Evolutionary conservation across 2,329 filamentous ascomycete species (phyloP).

Genomic region (Mariannaea elegans): DNA sequence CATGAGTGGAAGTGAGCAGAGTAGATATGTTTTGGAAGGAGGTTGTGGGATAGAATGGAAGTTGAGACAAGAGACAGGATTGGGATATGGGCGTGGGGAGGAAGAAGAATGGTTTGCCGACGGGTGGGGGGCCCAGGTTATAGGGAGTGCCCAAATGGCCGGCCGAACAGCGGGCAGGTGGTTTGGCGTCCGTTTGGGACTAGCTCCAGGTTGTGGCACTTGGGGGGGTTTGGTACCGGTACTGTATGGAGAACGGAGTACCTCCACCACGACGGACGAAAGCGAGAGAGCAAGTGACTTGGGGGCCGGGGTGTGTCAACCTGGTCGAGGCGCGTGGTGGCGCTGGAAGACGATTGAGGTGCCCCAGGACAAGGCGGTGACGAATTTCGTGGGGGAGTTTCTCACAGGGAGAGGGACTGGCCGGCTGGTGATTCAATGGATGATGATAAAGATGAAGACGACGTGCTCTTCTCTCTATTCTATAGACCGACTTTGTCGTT

Average conservation of each 20-base stretch:
- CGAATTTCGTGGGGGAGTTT: constrained; percentile 40
- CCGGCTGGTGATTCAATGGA: neutral
- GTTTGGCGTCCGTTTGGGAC: constrained; percentile 36
- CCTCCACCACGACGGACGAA: constrained; percentile 15
- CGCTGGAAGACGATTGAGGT: constrained; percentile 30
- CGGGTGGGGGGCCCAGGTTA: constrained; percentile 40
- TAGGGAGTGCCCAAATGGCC: constrained; percentile 34
- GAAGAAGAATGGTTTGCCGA: constrained; percentile 37
- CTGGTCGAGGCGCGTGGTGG: constrained; percentile 38
- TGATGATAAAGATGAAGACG: neutral
- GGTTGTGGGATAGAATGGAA: constrained; percentile 23
- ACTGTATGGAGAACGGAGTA: constrained; percentile 20
- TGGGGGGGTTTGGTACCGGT: constrained; percentile 25
- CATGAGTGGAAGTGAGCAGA: constrained; percentile 26
- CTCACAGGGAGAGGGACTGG: neutral
- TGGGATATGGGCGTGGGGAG: constrained; percentile 35
- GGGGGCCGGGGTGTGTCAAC: constrained; percentile 30
- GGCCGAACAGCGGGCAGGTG: constrained; percentile 33
- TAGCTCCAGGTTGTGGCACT: constrained; percentile 26
- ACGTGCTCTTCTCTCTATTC: too few relatives aligned
- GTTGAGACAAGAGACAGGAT: constrained; percentile 19
- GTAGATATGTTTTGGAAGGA: neutral
- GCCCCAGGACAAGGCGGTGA: constrained; percentile 34
- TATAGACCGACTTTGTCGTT: neutral
- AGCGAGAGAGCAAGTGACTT: constrained; percentile 21